Percentiles rank a stretch among this genome's conserved stretches.
Evolutionary conservation across 805 yeast species (phyloP).

Genomic region (Metschnikowia vanudenii): DNA sequence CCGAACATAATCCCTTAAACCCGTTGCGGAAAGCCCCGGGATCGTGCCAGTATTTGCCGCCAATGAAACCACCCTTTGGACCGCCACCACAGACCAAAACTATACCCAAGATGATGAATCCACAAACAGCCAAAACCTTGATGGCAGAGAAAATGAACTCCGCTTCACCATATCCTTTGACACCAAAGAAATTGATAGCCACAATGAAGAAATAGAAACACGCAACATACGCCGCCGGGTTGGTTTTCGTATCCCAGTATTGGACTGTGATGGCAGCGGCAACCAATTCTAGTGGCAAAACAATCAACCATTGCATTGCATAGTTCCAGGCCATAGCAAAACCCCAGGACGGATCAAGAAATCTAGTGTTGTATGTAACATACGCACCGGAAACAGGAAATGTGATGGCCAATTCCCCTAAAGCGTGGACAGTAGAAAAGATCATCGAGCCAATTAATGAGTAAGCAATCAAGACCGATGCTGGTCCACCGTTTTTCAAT

Average conservation of each 20-base stretch:
- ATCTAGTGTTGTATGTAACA: constrained; percentile 59
- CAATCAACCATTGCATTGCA: constrained; percentile 50
- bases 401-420: constrained; percentile 51
- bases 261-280: constrained; percentile 58
- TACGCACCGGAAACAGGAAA: constrained; percentile 49
- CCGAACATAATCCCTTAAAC: constrained; percentile 39
- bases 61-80: constrained; percentile 36
- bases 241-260: constrained; percentile 50
- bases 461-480: constrained; percentile 43
- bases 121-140: constrained; percentile 61
- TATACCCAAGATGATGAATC: constrained; percentile 56
- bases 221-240: constrained; percentile 56
- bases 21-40: constrained; percentile 38
- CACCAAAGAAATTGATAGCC: constrained; percentile 17
- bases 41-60: constrained; percentile 37
- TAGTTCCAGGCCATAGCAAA: constrained; percentile 75
- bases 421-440: constrained; percentile 38
- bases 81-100: constrained; percentile 52
- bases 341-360: constrained; percentile 68
- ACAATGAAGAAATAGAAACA: constrained; percentile 53
- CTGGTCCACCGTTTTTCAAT: constrained; percentile 68
- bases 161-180: constrained; percentile 47
- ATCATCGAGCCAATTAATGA: constrained; percentile 35
- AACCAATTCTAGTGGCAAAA: constrained; percentile 63
- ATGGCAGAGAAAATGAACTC: constrained; percentile 64